Evolutionary conservation across 352 stramenopile genomes (phyloP).

Genomic region (Peronospora tabacina): DNA sequence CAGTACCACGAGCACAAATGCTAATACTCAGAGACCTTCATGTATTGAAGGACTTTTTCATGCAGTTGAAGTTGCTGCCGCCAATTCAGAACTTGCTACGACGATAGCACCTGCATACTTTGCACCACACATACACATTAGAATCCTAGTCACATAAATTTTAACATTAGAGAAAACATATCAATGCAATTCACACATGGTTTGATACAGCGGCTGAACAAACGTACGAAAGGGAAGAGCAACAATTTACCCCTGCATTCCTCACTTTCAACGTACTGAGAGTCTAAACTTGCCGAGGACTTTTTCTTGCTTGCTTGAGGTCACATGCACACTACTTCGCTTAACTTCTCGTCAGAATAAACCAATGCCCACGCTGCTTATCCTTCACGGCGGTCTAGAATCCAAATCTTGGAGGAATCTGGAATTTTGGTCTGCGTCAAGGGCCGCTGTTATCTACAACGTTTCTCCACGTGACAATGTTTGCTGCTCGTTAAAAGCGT

Average conservation of each 20-base stretch:
- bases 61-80: constrained; percentile 11
- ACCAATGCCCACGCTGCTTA: constrained; percentile 1
- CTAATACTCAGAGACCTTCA: constrained; percentile 14
- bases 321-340: constrained; percentile 8
- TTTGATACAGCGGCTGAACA: constrained; percentile 11
- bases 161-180: constrained; percentile 1
- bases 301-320: constrained; percentile 6
- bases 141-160: constrained; percentile 8
- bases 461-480: constrained; percentile 8
- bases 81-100: constrained; percentile 19
- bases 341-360: constrained; percentile 21
- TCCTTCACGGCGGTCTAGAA: background rate
- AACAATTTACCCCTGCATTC: background rate
- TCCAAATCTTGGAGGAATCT: background rate
- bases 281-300: constrained; percentile 16
- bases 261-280: constrained; percentile 1
- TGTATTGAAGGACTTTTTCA: constrained; percentile 14
- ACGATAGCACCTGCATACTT: constrained; percentile 13
- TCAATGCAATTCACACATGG: background rate
- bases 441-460: constrained; percentile 10
- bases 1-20: constrained; percentile 21
- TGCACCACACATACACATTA: constrained; percentile 7
- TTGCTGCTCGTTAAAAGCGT: constrained; percentile 17
- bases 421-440: background rate
- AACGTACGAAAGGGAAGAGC: background rate